Percentiles rank a stretch among this genome's conserved stretches.
Evolutionary conservation across 2,329 filamentous ascomycete species (phyloP).

Genomic region (Cadophora malorum): DNA sequence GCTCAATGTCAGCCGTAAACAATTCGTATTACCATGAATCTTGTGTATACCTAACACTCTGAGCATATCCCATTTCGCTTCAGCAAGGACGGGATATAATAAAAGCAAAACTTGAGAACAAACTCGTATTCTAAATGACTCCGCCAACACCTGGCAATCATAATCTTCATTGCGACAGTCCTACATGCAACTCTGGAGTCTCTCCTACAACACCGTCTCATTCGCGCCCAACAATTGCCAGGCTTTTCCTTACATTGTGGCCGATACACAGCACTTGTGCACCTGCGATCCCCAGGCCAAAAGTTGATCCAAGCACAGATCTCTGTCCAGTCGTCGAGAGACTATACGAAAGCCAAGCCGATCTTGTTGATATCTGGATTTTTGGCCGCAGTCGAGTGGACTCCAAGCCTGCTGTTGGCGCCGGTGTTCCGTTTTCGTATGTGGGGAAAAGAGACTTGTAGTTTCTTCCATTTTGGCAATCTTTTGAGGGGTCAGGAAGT

Average conservation of each 20-base stretch:
- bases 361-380: background rate
- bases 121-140: background rate
- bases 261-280: background rate
- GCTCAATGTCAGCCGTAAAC: background rate
- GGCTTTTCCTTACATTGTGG: background rate
- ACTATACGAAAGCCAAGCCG: slow-evolving; percentile 3
- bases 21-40: background rate
- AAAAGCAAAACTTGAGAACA: background rate
- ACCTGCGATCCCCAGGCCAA: background rate
- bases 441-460: slow-evolving; percentile 2
- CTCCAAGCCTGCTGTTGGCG: background rate
- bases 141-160: background rate
- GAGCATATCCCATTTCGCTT: background rate
- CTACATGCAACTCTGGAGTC: background rate
- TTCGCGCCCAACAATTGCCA: slow-evolving; percentile 5
- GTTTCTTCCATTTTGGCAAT: slow-evolving; percentile 7
- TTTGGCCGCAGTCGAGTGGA: background rate
- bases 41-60: background rate
- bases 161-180: background rate
- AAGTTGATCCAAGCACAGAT: slow-evolving; percentile 12
- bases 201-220: background rate
- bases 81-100: background rate
- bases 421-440: background rate
- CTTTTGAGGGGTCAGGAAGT: background rate
- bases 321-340: slow-evolving; percentile 4